phyloP scores from a whole-genome alignment of 495 filamentous ascomycete genomes.

The Letharia columbiana region DNA sequence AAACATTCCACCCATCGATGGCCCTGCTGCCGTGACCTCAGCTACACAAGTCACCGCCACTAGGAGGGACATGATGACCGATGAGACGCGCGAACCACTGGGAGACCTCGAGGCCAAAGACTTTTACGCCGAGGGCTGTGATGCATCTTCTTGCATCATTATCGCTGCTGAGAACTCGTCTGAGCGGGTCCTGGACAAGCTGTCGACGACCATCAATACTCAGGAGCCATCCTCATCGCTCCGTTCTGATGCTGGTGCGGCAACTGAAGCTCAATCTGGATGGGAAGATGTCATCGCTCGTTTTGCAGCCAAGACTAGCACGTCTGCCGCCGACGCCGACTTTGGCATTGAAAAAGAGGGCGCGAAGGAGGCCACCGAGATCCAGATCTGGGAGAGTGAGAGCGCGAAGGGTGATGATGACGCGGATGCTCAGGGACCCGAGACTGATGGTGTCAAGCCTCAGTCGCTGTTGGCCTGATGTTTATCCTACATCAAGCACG shows the following conservation, averaged over 20 bases:
- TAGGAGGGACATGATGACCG: slow-evolving; percentile 40
- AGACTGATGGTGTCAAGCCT: neutral
- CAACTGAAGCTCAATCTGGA: slow-evolving; percentile 7
- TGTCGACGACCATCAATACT: slow-evolving; percentile 20
- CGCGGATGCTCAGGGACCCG: neutral
- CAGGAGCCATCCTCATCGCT: slow-evolving; percentile 10
- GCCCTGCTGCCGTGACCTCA: slow-evolving; percentile 2
- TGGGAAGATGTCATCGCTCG: slow-evolving; percentile 20
- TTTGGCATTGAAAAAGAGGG: neutral
- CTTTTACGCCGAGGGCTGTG: slow-evolving; percentile 62
- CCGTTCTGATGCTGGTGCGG: neutral
- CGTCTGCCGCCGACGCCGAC: slow-evolving; percentile 15
- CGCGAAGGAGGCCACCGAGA: slow-evolving; percentile 18
- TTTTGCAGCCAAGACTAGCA: slow-evolving; percentile 13
- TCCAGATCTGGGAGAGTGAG: slow-evolving; percentile 57
- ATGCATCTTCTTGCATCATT: slow-evolving; percentile 51
- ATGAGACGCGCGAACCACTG: slow-evolving; percentile 54
- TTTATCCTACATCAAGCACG: too few species aligned
- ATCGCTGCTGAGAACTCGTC: slow-evolving; percentile 49
- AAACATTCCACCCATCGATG: slow-evolving; percentile 64
- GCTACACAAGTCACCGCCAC: slow-evolving; percentile 13
- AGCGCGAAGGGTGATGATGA: slow-evolving; percentile 45
- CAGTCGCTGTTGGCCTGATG: slow-evolving; percentile 7
- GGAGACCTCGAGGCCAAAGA: slow-evolving; percentile 62
- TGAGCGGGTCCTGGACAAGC: slow-evolving; percentile 23